A percentile compares a stretch with the other conserved stretches of the same genome.
Conservation (phyloP, 148 eudicot genomes). For the Amaranthus palmeri region DNA sequence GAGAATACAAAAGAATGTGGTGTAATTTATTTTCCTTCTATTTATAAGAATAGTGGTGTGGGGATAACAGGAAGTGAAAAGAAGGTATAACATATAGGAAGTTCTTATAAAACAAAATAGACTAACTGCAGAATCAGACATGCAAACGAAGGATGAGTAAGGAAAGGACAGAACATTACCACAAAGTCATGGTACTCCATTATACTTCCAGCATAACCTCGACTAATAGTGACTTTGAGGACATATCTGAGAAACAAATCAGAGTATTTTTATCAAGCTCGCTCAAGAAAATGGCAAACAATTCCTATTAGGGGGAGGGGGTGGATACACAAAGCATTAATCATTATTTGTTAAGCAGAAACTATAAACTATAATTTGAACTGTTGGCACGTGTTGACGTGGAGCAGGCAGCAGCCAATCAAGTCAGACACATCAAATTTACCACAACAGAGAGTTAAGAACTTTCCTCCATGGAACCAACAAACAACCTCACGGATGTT, state of each 20-base stretch:
- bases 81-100: too few species aligned
- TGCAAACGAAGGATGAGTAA: neutral
- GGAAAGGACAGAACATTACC: constrained; percentile 32
- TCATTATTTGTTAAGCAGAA: neutral
- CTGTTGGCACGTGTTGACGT: neutral
- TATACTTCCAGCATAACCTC: constrained; percentile 93
- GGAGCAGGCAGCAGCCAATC: too few species aligned
- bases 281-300: neutral
- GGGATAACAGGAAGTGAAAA: too few species aligned
- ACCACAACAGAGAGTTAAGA: too few species aligned
- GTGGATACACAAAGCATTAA: too few species aligned
- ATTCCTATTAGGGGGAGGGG: too few species aligned
- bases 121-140: neutral
- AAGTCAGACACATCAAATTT: too few species aligned
- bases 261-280: neutral
- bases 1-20: too few species aligned
- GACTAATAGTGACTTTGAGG: constrained; percentile 84
- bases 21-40: too few species aligned
- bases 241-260: constrained; percentile 63
- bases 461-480: too few species aligned
- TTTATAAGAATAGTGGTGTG: too few species aligned
- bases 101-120: neutral
- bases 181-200: constrained; percentile 78
- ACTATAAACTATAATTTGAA: neutral
- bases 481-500: too few species aligned